Evolutionary conservation across 2,329 filamentous ascomycete species (phyloP), one percentile per base, ranked within the genome.

Genomic region (Paraphoma sp.): DNA sequence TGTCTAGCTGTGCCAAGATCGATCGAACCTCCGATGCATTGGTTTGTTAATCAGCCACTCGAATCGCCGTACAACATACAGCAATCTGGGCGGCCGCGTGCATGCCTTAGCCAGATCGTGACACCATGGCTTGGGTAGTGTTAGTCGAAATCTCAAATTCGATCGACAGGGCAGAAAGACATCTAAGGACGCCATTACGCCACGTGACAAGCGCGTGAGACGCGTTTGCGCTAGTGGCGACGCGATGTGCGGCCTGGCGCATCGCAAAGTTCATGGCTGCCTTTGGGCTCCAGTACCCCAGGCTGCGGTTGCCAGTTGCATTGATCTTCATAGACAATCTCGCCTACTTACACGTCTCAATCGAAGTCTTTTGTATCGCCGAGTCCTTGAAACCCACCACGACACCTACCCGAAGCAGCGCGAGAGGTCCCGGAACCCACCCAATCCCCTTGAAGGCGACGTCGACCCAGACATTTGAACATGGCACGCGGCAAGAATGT

Each of bases 401-500:
- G n/a, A 38, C 33, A 38, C 33, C 33, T 38, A 3, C 10, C 10
- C 33, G n/a, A 38, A 11, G n/a, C 33, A 11, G n/a, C 49, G 40
- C 52, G 49, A 51, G 60, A 53, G 23, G 5, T 5, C 23, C 23
- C 5, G 23, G 23, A 23, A 23, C 23, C 23, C 23, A 23, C 23
- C 23, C 23, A 5, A 23, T 36, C 33, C 3, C 31, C 9, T 36
- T 36, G 33, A 10, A 10, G 10, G 7, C 33, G 33, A 10, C 33
- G 6, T 10, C 33, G 14, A 10, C 7, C 14, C 14, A 10, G 14
- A 36, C 3, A 10, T 36, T 29, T 16, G 54, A 58, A 54, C 3
- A 74, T 79, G 77, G 74, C 75, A 40, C 63, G 62, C 58, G 67
- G 61, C 57, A 74, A 83, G 68, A 74, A 83, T 66, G 74, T 79